Evolutionary conservation across 116 monocot genomes (phyloP), one percentile per base, ranked within the genome.

Genomic region (Thalassia testudinum): DNA sequence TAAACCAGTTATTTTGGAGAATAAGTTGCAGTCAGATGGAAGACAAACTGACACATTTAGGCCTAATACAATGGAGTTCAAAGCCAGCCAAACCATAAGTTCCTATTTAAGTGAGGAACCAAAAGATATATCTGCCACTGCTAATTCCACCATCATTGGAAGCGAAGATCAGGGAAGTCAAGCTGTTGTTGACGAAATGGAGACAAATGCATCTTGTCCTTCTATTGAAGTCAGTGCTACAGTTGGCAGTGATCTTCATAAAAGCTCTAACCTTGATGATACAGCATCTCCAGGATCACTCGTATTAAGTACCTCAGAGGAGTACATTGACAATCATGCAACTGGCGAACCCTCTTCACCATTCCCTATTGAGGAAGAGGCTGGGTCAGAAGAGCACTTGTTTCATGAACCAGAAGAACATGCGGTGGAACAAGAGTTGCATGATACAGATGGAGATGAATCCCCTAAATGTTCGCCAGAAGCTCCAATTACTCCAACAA

Each of bases 291-390:
- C 30, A 34, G 10, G 30, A 34, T 34, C 30, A 5, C 30, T 34
- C 6, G 6, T 34, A 34, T 34, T 34, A 10, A 34, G 30, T 34
- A 10, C 30, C 42, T 52, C 43, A 17, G 80, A 77, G 47, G 80
- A 80, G 28, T 62, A 80, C 23, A 37, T 43, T 52, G 70, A 69
- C 23, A 49, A 63, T 54, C 62, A 60, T 57, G 48, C 26, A 47
- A 25, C 43, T 50, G 59, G 59, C 29, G 63, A 74, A 27, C 43
- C 5, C 27, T 42, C 16, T 37, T 52, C 49, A 19, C 26, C 28
- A 15, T 43, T 17, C 27, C 19, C 17, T 21, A 51, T 48, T 40
- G 53, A 40, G 7, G 47, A 12, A 11, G 47, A 12, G 4, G 50
- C 23, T 21, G 54, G 50, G 57, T 51, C 42, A 21, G 70, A 67